Conservation (phyloP, 768 basidiomycete genomes). For the Candolleomyces aberdarensis region DNA sequence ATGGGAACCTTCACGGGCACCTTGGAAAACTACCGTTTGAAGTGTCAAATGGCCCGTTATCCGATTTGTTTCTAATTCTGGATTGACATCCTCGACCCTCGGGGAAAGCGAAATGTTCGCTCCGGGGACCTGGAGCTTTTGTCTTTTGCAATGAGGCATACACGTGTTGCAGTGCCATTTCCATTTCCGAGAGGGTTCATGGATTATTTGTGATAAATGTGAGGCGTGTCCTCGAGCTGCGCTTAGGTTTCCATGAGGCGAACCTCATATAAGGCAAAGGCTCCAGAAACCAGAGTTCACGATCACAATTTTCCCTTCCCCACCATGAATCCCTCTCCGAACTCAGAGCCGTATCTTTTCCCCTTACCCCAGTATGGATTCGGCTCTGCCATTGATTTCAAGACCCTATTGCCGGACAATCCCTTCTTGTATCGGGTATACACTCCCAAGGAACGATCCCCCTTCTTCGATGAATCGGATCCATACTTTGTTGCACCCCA, state of each 20-base stretch:
- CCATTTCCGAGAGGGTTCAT: conserved; percentile 1
- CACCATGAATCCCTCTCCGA: conserved; percentile 25
- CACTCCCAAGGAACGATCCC: conserved; percentile 62
- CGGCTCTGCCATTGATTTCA: conserved; percentile 59
- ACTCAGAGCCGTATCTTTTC: conserved; percentile 20
- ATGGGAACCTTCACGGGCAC: neutral
- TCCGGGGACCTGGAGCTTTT: neutral
- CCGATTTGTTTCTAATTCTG: neutral
- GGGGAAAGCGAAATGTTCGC: neutral
- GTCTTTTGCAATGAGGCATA: conserved; percentile 15
- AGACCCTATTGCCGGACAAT: conserved; percentile 57
- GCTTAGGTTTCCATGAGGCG: conserved; percentile 30
- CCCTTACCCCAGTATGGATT: conserved; percentile 74
- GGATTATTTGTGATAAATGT: neutral
- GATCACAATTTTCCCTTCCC: conserved; percentile 5
- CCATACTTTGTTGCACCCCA: conserved; percentile 68
- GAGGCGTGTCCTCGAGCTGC: conserved; percentile 19
- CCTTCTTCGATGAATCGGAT: conserved; percentile 50
- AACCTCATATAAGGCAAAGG: conserved; percentile 11
- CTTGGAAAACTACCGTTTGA: neutral
- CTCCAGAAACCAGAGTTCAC: neutral
- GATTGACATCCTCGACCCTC: neutral
- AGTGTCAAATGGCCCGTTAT: neutral
- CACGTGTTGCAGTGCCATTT: conserved; percentile 30
- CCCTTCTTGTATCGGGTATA: conserved; percentile 80